Conservation (phyloP, 306 rosid genomes). For the Psophocarpus tetragonolobus region DNA sequence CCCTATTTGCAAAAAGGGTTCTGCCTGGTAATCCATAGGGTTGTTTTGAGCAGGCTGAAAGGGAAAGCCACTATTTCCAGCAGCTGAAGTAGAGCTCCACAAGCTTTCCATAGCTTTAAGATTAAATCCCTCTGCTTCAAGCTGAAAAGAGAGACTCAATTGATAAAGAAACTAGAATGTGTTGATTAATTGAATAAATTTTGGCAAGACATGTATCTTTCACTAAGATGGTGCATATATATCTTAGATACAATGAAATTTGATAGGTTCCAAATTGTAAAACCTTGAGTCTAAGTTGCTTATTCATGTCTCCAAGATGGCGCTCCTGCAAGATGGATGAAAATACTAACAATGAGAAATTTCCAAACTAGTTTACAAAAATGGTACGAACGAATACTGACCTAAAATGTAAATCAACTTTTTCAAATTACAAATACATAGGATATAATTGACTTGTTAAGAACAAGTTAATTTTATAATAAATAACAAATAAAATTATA, state of each 20-base stretch:
- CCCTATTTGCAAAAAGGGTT: slow-evolving; percentile 85
- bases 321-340: slow-evolving; percentile 59
- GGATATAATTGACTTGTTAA: neutral
- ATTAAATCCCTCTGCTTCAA: slow-evolving; percentile 69
- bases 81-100: slow-evolving; percentile 57
- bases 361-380: neutral
- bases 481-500: neutral
- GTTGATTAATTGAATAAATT: neutral
- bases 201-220: neutral
- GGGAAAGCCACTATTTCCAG: slow-evolving; percentile 51
- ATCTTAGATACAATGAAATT: neutral
- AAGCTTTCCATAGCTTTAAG: slow-evolving; percentile 60
- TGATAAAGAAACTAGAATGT: neutral
- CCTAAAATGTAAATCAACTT: neutral
- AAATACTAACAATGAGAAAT: neutral
- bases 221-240: neutral
- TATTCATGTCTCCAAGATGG: slow-evolving; percentile 72
- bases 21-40: slow-evolving; percentile 59
- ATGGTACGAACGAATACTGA: neutral
- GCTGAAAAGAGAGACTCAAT: slow-evolving; percentile 43
- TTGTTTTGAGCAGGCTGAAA: slow-evolving; percentile 58
- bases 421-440: neutral
- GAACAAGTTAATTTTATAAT: neutral
- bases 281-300: slow-evolving; percentile 79
- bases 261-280: neutral